These are phyloP conservation scores for Isoetes engelmannii DNA, from an alignment of 83 land plant species.

Conservation along the genomic window DNA sequence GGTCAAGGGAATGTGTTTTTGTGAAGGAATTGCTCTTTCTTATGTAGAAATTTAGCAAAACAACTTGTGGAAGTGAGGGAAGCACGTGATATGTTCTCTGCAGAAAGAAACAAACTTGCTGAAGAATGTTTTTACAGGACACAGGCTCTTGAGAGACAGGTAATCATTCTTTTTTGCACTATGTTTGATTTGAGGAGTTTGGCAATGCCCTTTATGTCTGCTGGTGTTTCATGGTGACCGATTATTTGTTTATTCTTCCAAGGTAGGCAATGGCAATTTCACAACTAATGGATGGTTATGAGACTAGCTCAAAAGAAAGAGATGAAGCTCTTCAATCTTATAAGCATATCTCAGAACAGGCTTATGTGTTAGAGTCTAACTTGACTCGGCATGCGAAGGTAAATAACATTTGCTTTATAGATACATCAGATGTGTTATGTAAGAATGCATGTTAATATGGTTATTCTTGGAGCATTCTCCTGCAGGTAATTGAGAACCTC, in stretches of 20 bases:
- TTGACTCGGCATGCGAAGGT: not conserved
- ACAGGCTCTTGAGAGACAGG: slow-evolving; percentile 4
- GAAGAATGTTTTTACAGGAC: not conserved
- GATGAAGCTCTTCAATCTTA: not conserved
- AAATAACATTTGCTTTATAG: not conserved
- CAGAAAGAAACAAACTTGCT: not conserved
- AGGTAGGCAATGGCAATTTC: not conserved
- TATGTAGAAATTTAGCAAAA: not conserved
- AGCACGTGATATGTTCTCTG: not conserved
- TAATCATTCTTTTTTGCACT: not conserved
- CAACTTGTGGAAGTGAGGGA: not conserved
- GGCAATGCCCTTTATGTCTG: not conserved
- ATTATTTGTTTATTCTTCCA: not conserved
- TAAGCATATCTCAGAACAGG: not conserved
- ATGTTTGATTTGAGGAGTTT: not conserved
- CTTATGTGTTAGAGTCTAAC: not conserved
- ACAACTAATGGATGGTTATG: slow-evolving; percentile 6
- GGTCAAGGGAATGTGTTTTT: no score
- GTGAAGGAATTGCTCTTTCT: no score
- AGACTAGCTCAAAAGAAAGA: not conserved
- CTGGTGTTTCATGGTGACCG: not conserved
- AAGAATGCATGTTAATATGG: not conserved
- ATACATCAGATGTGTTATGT: not conserved
- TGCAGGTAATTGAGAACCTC: slow-evolving; percentile 9
- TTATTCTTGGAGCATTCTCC: not conserved